These are phyloP conservation scores for Populus trichocarpa DNA, from an alignment of 441 rosid genomes.

Conservation along the genomic window DNA sequence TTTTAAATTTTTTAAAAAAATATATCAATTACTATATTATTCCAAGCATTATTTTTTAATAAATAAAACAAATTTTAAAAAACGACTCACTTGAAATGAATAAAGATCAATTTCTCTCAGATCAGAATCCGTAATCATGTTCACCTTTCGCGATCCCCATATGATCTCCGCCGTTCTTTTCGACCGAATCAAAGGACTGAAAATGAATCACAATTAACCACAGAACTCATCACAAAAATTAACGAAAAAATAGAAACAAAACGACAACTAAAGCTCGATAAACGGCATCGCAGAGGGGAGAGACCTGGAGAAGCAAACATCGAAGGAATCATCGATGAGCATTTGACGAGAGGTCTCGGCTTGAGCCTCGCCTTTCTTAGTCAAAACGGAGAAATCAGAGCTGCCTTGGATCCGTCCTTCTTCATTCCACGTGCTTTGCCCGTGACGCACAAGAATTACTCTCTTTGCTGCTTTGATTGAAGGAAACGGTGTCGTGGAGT, in stretches of 20 bases:
- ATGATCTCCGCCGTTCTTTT: constrained; percentile 87
- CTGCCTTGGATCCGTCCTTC: constrained; percentile 77
- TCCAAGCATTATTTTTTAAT: too few species aligned
- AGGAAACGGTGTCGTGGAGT: not conserved
- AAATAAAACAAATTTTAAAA: too few species aligned
- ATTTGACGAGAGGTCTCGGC: constrained; percentile 88
- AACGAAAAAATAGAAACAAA: not conserved
- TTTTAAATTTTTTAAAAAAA: constrained; percentile 9
- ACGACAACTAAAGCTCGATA: not conserved
- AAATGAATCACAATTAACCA: not conserved
- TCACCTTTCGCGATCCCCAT: constrained; percentile 66
- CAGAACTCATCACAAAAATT: not conserved
- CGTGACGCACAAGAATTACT: constrained; percentile 89
- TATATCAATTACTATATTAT: not conserved
- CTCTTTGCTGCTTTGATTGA: constrained; percentile 56
- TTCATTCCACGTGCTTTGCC: constrained; percentile 97
- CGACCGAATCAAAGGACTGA: constrained; percentile 78
- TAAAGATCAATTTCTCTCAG: constrained; percentile 90
- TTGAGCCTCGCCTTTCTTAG: constrained; percentile 83
- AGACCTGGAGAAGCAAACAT: constrained; percentile 80
- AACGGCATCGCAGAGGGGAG: not conserved
- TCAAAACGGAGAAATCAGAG: constrained; percentile 78
- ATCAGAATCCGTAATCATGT: constrained; percentile 57
- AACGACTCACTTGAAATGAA: constrained; percentile 46
- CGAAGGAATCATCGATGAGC: constrained; percentile 77